Base-by-base conservation (phyloP, 2,329 filamentous ascomycete species). In the Malbranchea zuffiana region DNA sequence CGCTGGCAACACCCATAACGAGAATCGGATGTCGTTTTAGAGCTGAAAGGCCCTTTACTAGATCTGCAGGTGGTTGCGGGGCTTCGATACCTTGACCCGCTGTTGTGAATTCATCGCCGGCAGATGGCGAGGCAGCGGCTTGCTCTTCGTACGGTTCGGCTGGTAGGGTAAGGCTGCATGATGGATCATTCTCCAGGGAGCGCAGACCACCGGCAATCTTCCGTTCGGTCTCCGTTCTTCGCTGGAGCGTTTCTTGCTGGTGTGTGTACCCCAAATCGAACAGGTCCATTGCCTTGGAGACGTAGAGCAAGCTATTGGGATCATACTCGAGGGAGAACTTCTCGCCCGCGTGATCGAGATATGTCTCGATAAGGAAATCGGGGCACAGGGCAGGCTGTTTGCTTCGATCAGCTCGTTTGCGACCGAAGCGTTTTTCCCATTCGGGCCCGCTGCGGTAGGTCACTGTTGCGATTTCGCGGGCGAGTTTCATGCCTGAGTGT, bases 251-350 rank as follows among this genome's bases (percentile, higher is more conserved):
- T 13, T 71, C 74, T 3, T 65, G 59, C 54, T 87, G 83, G 53
- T 80, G 78, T 26, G 75, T 71, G 32, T 67, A 66, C 16, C 90
- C 86, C 0, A 98, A 72, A 52, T 98, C 90, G 57, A 98, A 98
- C 8, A 98, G 69, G 55, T 98, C 90, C 90, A 98, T 98, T 4
- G 90, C 90, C 63, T 98, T 98, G 58, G 85, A 93, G 39, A 98
- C 84, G 58, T 98, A 98, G 2, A 98, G 68, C 25, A 96, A 65
- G 53, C 86, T 94, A 62, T 98, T 98, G 17, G 90, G 78, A 52
- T 98, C 90, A 56, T 96, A 96, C 45, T 90, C 87, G 17, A 98
- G 70, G 55, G 86, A 95, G 68, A 93, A 98, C 61, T 98, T 98
- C 66, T 98, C 90, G 13, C 90, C 90, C 0, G 90, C 90, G 53